Base-by-base conservation (phyloP, 805 yeast species). In the Blastobotrys chiropterorum region DNA sequence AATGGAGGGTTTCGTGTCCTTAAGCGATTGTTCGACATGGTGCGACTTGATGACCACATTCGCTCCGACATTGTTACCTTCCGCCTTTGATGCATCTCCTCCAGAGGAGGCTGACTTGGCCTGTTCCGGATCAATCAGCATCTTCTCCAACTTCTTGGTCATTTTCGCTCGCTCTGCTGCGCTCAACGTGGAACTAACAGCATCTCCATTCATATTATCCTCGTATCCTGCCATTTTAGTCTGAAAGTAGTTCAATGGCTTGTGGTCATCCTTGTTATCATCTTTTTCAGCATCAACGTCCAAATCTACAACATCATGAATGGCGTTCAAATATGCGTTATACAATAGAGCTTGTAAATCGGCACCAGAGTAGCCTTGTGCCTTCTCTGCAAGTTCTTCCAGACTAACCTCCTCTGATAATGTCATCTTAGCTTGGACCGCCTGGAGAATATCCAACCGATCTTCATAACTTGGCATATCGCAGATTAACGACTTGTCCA, bases 321-420 rank as follows among this genome's bases (percentile, higher is more conserved):
- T 82, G 13, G 96, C 95, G 59, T 83, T 84, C 64, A 92, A 73
- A 66, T 90, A 89, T 0, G 97, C 96, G 67, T 89, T 94, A 67
- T 90, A 92, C 41, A 90, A 83, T 47, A 92, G 67, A 0, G 97
- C 97, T 68, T 90, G 98, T 64, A 92, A 71, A 69, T 92, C 99
- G 0, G 99, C 99, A 14, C 97, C 97, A 13, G 97, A 86, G 60
- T 78, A 90, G 0, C 97, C 96, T 0, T 76, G 80, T 0, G 96
- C 82, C 2, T 64, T 57, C 8, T 61, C 57, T 0, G 95, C 90
- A 47, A 89, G 68, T 3, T 65, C 71, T 0, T 68, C 67, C 44
- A 89, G 65, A 46, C 78, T 69, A n/a, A 82, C 83, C 20, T 68
- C 75, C 16, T 71, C 74, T 13, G 65, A 70, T 7, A 88, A 63